phyloP scores from a whole-genome alignment of 371 early-diverging fungal genomes.

The Fennellomyces sp. region DNA sequence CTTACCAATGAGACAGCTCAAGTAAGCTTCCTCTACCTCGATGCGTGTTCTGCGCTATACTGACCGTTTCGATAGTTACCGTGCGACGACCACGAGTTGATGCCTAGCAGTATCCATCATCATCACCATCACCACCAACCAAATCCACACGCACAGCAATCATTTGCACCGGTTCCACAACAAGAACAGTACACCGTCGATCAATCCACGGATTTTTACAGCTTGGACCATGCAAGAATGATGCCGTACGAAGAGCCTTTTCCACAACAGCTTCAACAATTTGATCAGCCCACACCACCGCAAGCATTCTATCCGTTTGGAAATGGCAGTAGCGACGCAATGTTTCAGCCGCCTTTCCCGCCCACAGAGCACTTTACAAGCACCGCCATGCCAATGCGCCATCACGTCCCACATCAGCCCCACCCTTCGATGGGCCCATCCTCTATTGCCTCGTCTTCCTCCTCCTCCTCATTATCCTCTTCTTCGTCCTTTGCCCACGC shows the following conservation, averaged over 20 bases:
- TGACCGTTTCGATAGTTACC: background rate
- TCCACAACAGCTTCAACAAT: background rate
- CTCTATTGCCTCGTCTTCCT: conserved; percentile 4
- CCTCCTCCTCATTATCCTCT: conserved; percentile 6
- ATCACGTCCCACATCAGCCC: background rate
- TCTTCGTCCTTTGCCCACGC: conserved; percentile 4
- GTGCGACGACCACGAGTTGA: background rate
- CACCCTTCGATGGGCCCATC: background rate
- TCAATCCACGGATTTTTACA: background rate
- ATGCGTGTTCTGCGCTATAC: background rate
- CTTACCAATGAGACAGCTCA: background rate
- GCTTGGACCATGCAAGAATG: background rate
- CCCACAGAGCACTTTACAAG: background rate
- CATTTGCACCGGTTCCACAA: too few species aligned
- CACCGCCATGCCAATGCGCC: background rate
- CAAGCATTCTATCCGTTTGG: background rate
- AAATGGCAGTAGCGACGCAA: background rate
- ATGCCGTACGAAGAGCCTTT: background rate
- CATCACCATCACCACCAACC: background rate
- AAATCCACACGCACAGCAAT: too few species aligned
- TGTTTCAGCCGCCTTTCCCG: background rate
- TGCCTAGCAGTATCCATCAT: background rate
- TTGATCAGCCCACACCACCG: background rate
- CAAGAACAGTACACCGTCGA: too few species aligned
- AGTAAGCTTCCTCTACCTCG: background rate